These are phyloP conservation scores for Reutealis trisperma DNA, from an alignment of 345 rosid genomes.

Conservation along the genomic window DNA sequence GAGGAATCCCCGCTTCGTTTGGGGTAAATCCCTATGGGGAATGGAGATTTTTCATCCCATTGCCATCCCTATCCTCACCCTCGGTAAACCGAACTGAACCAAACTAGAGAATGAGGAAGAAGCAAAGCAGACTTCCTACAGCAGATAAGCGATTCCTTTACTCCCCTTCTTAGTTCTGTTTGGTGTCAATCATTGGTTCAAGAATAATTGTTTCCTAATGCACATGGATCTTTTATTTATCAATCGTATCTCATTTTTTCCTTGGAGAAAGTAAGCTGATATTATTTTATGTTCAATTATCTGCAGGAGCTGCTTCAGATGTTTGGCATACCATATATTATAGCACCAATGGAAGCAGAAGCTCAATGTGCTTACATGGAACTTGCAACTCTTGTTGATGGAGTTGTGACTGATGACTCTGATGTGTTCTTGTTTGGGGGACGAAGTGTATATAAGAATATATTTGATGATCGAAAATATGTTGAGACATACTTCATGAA, in stretches of 20 bases:
- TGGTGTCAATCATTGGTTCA: constrained; percentile 1
- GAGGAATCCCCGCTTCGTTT: too few species aligned
- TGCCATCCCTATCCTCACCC: too few species aligned
- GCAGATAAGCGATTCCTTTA: too few species aligned
- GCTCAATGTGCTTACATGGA: constrained; percentile 98
- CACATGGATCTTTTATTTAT: background rate
- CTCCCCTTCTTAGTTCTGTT: too few species aligned
- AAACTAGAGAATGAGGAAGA: too few species aligned
- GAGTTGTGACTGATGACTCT: constrained; percentile 95
- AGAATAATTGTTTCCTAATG: background rate
- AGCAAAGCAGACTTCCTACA: too few species aligned
- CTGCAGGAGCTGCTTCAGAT: constrained; percentile 90
- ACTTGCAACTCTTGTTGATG: constrained; percentile 82
- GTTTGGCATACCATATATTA: constrained; percentile 94
- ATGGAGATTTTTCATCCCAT: too few species aligned
- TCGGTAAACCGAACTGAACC: too few species aligned
- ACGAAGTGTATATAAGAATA: constrained; percentile 85
- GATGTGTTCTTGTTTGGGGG: constrained; percentile 95
- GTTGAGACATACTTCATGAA: constrained; percentile 94
- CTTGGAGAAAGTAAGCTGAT: background rate
- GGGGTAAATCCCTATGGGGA: too few species aligned
- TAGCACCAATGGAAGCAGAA: constrained; percentile 99
- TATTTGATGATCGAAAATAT: constrained; percentile 96
- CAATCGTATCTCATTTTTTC: background rate
- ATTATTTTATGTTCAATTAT: background rate